Evolutionary conservation across 495 filamentous ascomycete species (phyloP).

Genomic region (Trypethelium eluteriae): DNA sequence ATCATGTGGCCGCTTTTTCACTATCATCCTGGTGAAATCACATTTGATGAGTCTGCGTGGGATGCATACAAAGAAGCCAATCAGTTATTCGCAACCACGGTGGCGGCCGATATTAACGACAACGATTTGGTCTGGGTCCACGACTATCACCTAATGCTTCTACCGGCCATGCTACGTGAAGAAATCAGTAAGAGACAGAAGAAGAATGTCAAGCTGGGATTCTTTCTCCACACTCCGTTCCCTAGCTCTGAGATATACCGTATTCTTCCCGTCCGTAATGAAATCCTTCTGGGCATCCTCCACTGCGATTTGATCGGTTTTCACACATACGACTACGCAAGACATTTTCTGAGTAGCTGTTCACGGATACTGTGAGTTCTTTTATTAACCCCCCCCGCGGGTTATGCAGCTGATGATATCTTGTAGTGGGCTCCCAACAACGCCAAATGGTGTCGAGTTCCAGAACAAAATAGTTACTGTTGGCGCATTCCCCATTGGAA

Average conservation of each 20-base stretch:
- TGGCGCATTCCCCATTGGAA: conserved; percentile 85
- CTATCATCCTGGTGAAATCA: conserved; percentile 90
- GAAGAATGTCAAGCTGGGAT: conserved; percentile 82
- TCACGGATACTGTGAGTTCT: conserved; percentile 64
- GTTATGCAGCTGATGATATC: conserved; percentile 18
- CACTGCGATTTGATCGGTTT: conserved; percentile 86
- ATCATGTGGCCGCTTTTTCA: conserved; percentile 95
- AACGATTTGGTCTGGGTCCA: conserved; percentile 91
- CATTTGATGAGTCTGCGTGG: conserved; percentile 82
- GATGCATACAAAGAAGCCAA: conserved; percentile 81
- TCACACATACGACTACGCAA: conserved; percentile 88
- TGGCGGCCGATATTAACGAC: conserved; percentile 63
- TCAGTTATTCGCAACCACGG: conserved; percentile 69
- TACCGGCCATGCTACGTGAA: conserved; percentile 77
- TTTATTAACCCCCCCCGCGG: too few relatives aligned
- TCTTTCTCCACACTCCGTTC: conserved; percentile 93
- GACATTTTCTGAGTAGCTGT: conserved; percentile 84
- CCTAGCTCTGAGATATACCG: conserved; percentile 88
- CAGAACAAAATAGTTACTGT: conserved; percentile 64
- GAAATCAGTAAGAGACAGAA: conserved; percentile 55
- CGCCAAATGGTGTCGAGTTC: conserved; percentile 75
- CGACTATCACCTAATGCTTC: conserved; percentile 91
- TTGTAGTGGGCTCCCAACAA: conserved; percentile 62
- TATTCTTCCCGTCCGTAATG: conserved; percentile 78
- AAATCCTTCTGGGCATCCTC: conserved; percentile 69